Evolutionary conservation across 2,329 filamentous ascomycete species (phyloP).

Genomic region (Ceratocystis lukuohia): DNA sequence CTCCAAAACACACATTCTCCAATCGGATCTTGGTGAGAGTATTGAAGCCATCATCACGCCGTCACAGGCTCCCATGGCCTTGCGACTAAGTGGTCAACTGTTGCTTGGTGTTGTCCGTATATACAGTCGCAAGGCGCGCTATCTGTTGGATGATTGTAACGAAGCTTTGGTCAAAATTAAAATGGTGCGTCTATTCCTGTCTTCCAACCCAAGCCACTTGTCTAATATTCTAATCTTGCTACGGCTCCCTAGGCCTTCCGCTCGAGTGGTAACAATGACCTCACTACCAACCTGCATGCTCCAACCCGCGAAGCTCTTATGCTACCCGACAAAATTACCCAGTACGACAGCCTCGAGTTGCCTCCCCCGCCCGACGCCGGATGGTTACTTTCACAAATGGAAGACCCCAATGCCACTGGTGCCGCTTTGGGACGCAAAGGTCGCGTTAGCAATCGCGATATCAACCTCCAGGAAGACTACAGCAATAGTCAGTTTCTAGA

Average conservation of each 20-base stretch:
- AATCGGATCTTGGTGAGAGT: conserved; percentile 88
- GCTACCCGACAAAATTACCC: conserved; percentile 83
- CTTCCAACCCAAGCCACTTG: no score
- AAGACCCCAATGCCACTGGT: conserved; percentile 40
- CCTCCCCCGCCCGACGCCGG: conserved; percentile 81
- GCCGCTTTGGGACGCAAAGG: conserved; percentile 42
- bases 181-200: conserved; percentile 50
- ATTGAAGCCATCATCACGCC: conserved; percentile 90
- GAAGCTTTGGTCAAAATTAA: conserved; percentile 97
- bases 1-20: conserved; percentile 88
- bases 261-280: conserved; percentile 85
- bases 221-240: neutral
- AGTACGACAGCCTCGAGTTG: conserved; percentile 64
- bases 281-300: conserved; percentile 68
- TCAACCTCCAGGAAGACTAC: conserved; percentile 55
- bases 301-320: conserved; percentile 77
- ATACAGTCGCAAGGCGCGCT: conserved; percentile 93
- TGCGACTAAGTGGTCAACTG: conserved; percentile 86
- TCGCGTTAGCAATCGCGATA: conserved; percentile 47
- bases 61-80: conserved; percentile 83
- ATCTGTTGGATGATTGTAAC: conserved; percentile 92
- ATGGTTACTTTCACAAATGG: conserved; percentile 64
- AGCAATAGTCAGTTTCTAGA: conserved; percentile 71
- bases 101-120: conserved; percentile 92
- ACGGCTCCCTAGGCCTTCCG: conserved; percentile 61